Evolutionary conservation across 73 alveolate genomes (phyloP), one percentile per base, ranked within the genome.

Genomic region (Tetrahymena malaccensis): DNA sequence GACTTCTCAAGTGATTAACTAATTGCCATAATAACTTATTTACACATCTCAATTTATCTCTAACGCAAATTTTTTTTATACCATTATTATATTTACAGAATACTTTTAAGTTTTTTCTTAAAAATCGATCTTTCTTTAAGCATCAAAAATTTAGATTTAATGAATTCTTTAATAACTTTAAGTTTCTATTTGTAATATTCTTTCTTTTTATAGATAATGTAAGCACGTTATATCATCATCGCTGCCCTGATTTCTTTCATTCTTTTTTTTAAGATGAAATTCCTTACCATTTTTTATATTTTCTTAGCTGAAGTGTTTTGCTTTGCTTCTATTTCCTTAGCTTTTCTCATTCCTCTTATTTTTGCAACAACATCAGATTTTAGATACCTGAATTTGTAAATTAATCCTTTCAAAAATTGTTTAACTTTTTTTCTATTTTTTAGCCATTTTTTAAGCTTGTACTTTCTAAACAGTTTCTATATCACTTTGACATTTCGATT

Each of bases 1-100:
- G 93, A 94, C 8, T 85, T 43, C 3, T 38, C 27, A 93, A 96
- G 93, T 3, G 98, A 96, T 43, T 38, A 93, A 8, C 89, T 70
- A 70, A 70, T 31, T 11, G 8, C 22, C 37, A 27, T 70, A 94
- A 94, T 37, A 43, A 93, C 55, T 96, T 43, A 19, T 40, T 84
- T 21, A 19, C 37, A 21, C 84, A 83, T 93, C 43, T 38, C 94
- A 13, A 35, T 93, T 93, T 43, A 70, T 94, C 25, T 83, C 25
- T 83, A 70, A 1, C 9, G 43, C 5, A 34, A 58, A 10, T 43
- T 58, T 35, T n/a, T 13, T 34, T 93, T 37, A 19, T 34, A 93
- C 84, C 93, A 43, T 22, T 43, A 8, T 38, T 35, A 43, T 16
- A 35, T 34, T 34, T n/a, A 4, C 43, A 21, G 19, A 5, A 34